These are phyloP conservation scores for Trichoderma endophyticum DNA, from an alignment of 2,329 filamentous ascomycete species.

Conservation along the genomic window DNA sequence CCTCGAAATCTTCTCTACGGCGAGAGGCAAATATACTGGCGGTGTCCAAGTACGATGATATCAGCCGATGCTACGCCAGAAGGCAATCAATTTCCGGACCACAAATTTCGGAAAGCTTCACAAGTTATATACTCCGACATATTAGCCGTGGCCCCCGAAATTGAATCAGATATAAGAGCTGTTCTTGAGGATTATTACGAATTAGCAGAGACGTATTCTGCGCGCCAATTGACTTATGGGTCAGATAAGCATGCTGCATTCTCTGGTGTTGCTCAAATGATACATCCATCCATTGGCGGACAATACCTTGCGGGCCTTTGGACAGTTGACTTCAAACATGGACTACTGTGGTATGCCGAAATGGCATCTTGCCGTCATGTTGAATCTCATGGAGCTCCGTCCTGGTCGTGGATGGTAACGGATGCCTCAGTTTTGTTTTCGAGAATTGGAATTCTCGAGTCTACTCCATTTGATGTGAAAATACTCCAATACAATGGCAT, in stretches of 20 bases:
- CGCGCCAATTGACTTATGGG: background rate
- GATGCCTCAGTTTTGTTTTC: background rate
- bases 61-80: slow-evolving; percentile 3
- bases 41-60: background rate
- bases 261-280: background rate
- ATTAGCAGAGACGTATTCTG: background rate
- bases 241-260: slow-evolving; percentile 10
- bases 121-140: background rate
- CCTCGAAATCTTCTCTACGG: slow-evolving; percentile 12
- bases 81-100: background rate
- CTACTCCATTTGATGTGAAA: background rate
- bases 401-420: slow-evolving; percentile 15
- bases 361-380: background rate
- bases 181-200: background rate
- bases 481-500: background rate
- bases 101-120: background rate
- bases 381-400: background rate
- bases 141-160: background rate
- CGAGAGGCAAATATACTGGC: slow-evolving; percentile 11
- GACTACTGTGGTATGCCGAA: background rate
- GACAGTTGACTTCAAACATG: slow-evolving; percentile 1
- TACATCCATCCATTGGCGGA: background rate
- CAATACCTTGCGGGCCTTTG: slow-evolving; percentile 9
- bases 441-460: background rate
- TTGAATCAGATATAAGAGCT: background rate